Evolutionary conservation across 2,329 filamentous ascomycete genomes (phyloP), one percentile per base, ranked within the genome.

Genomic region (Venturiaceae sp.): DNA sequence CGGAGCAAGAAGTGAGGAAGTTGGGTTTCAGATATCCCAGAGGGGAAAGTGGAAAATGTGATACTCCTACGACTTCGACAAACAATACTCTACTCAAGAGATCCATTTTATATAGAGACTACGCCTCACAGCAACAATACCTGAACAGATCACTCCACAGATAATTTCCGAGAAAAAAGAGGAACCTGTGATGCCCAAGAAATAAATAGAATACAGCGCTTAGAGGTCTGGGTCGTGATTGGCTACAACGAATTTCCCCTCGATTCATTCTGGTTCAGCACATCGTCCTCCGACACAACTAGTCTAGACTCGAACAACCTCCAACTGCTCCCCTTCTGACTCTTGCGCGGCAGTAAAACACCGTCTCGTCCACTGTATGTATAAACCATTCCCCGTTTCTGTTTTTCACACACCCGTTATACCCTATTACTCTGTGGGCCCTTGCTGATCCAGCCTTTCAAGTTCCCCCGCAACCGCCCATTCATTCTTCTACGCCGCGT

Each of bases 391-490:
- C 23, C 14, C 19, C 23, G 23, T 13, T 6, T 19, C 37, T 39
- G 14, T 26, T 26, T 50, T n/a, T 46, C 21, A 23, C 41, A 46
- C 41, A 5, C 21, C 19, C 21, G 41, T 19, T 41, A 26, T 4
- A 50, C 44, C 23, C 44, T 50, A n/a, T n/a, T n/a, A 50, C 14
- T 19, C 19, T 30, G 13, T 30, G 14, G 30, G 8, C 44, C 44
- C 44, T 50, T 50, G 44, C 44, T 50, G 19, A 50, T 50, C 44
- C 44, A 50, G 44, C 44, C 44, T 50, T 50, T 50, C n/a, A n/a
- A n/a, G n/a, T n/a, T 30, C 44, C 44, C 44, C 44, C 44, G 44
- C 44, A 50, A 26, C 30, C 28, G 44, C n/a, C 26, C 44, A 26
- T 30, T 50, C 44, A 28, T 16, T 19, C 44, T 28, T 7, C 23